Evolutionary conservation across 129 eudicot genomes (phyloP), one percentile per base, ranked within the genome.

Genomic region (Flaveria linearis): DNA sequence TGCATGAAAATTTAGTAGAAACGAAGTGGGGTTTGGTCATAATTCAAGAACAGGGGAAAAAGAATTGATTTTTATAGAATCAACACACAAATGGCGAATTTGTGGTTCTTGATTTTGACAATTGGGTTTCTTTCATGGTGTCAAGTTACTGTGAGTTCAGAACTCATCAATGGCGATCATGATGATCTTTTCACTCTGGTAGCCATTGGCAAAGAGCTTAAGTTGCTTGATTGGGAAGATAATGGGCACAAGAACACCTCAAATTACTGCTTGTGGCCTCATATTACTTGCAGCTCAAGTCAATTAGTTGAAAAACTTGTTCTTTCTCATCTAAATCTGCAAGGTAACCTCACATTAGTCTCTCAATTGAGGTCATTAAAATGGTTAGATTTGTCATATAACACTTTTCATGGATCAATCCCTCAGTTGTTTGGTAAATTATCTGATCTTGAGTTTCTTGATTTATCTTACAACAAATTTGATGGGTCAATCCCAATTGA

Each of bases 381-480:
- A 69, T 87, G 89, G 87, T 90, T 95, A 73, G 97, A 95, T 83
- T 92, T 95, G 81, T 95, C 99, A 0, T 74, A 64, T 73, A 95
- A 95, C 82, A 81, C 83, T 36, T 91, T 95, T 70, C 87, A 88
- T 83, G 99, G 97, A 23, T 50, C 81, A 74, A 85, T 95, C 49
- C 99, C 97, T 47, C 82, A 73, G 58, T 76, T 81, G 62, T 76
- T 95, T 75, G 97, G 96, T 57, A 76, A 91, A 39, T 82, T 95
- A 30, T 82, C 89, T 36, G 83, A 85, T 81, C 97, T 95, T 75
- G 89, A 95, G 84, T 88, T 91, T 91, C 96, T 95, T 89, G 99
- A 95, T 95, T 89, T 95, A 45, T 91, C 97, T 16, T 87, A 82
- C 73, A 95, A 95, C 66, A 89, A 83, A 78, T 89, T 95, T 84